Conservation (phyloP, 768 basidiomycete genomes). For the Hortiboletus campestris region DNA sequence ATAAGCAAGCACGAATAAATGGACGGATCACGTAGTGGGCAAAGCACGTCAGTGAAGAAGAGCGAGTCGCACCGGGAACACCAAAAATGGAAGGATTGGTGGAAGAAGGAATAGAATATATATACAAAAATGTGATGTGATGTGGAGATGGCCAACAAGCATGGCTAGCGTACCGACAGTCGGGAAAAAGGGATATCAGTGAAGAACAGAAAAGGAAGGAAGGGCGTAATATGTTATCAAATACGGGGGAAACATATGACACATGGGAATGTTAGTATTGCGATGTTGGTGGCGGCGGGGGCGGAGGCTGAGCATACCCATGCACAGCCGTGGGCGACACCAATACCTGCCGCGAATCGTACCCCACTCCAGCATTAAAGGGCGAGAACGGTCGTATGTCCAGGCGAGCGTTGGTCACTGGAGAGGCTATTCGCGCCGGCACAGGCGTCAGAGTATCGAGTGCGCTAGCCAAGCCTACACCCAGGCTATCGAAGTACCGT, state of each 20-base stretch:
- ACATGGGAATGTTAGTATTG: constrained; percentile 9
- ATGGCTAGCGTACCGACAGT: background rate
- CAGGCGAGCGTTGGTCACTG: constrained; percentile 17
- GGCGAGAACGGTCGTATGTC: constrained; percentile 50
- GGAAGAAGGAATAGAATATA: background rate
- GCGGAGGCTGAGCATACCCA: constrained; percentile 2
- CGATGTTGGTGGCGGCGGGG: constrained; percentile 10
- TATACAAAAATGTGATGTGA: background rate
- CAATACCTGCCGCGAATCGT: constrained; percentile 8
- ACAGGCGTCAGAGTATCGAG: constrained; percentile 32
- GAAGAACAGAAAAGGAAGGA: background rate
- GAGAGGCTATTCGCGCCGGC: constrained; percentile 13
- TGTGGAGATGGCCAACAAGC: background rate
- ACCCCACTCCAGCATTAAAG: constrained; percentile 36
- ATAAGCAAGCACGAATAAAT: background rate
- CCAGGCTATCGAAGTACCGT: constrained; percentile 32
- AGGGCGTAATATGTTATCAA: constrained; percentile 19
- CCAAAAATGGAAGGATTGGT: background rate
- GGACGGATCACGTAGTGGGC: background rate
- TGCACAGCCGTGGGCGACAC: constrained; percentile 3
- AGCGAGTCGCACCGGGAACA: background rate
- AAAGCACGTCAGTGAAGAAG: background rate
- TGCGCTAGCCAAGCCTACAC: constrained; percentile 29
- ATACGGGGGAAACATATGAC: constrained; percentile 7
- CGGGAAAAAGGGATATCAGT: constrained; percentile 4